Evolutionary conservation across 352 stramenopile species (phyloP).

Genomic region (Globisporangium abappressorium): DNA sequence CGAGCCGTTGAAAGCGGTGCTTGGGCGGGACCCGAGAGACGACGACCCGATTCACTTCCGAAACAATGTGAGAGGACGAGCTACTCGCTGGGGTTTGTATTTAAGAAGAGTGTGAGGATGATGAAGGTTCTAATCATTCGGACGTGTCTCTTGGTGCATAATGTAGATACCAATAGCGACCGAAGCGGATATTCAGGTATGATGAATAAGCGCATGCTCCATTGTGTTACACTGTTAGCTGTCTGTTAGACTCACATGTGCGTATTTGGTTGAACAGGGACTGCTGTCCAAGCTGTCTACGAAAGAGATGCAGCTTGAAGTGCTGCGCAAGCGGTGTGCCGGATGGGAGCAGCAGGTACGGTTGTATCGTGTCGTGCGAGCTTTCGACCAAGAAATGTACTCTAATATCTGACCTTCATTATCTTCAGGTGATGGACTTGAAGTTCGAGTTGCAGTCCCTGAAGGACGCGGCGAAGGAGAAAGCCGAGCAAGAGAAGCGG

Average conservation of each 20-base stretch:
- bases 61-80: conserved; percentile 9
- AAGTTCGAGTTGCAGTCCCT: conserved; percentile 52
- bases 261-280: conserved; percentile 1
- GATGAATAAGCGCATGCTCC: neutral
- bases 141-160: too few species aligned
- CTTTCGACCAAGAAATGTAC: neutral
- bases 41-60: conserved; percentile 9
- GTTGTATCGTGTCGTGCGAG: neutral
- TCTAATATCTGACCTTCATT: neutral
- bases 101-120: neutral
- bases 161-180: conserved; percentile 14
- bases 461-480: conserved; percentile 30
- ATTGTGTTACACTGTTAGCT: neutral
- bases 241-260: neutral
- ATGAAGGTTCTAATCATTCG: neutral
- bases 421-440: conserved; percentile 36
- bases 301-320: conserved; percentile 40
- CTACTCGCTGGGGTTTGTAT: neutral
- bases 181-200: conserved; percentile 16
- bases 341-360: conserved; percentile 44
- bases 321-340: conserved; percentile 34
- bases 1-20: conserved; percentile 6
- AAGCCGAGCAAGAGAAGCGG: conserved; percentile 19
- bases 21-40: neutral
- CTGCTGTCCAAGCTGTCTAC: conserved; percentile 26